Percentiles rank a stretch among this genome's conserved stretches.
These are phyloP conservation scores for Cercospora zeina DNA, from an alignment of 2,329 filamentous ascomycete genomes.

Conservation along the genomic window DNA sequence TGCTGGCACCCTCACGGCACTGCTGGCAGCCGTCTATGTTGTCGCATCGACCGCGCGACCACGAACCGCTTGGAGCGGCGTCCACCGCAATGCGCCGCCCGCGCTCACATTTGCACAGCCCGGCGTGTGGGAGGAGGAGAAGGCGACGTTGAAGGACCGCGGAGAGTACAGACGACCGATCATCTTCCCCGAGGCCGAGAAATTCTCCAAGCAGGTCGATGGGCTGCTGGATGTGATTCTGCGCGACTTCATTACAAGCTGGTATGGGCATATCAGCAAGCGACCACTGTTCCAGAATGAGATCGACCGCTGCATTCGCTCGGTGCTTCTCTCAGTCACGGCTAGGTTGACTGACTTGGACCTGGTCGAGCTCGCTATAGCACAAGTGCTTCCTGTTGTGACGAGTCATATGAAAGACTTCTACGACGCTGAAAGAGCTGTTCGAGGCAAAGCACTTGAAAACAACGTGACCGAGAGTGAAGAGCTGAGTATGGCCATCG, in stretches of 20 bases:
- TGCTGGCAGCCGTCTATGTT: constrained; percentile 58
- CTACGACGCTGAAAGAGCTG: constrained; percentile 80
- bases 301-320: constrained; percentile 76
- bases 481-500: constrained; percentile 91
- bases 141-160: constrained; percentile 63
- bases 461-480: constrained; percentile 92
- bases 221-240: constrained; percentile 72
- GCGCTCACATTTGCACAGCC: constrained; percentile 32
- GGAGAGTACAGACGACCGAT: constrained; percentile 67
- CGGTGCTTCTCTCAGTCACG: constrained; percentile 68
- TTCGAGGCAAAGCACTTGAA: constrained; percentile 84
- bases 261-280: constrained; percentile 84
- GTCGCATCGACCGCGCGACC: constrained; percentile 62
- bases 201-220: constrained; percentile 78
- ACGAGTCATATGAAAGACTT: constrained; percentile 89
- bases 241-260: constrained; percentile 81
- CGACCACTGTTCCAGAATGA: constrained; percentile 80
- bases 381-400: constrained; percentile 80
- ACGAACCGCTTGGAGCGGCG: not conserved
- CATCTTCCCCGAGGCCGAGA: constrained; percentile 73
- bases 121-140: constrained; percentile 69
- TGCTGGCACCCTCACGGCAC: constrained; percentile 61
- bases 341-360: constrained; percentile 75
- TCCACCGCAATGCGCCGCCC: constrained; percentile 19
- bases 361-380: constrained; percentile 78